Evolutionary conservation across 2,329 filamentous ascomycete genomes (phyloP).

Genomic region (Myriosclerotinia scirpicola): DNA sequence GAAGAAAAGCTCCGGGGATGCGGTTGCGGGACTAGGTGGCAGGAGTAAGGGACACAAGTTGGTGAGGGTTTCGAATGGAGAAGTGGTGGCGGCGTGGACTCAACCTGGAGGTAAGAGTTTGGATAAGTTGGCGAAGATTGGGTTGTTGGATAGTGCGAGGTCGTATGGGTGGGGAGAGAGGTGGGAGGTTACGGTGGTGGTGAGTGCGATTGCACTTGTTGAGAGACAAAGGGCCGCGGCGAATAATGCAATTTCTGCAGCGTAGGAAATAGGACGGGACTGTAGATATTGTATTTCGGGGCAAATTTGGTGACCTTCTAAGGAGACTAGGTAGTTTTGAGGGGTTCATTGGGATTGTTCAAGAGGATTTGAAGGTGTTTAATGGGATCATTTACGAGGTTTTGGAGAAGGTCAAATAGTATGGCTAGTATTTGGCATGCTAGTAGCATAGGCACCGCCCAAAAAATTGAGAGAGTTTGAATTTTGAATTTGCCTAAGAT

Average conservation of each 20-base stretch:
- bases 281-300: background rate
- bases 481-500: background rate
- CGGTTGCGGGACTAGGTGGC: slow-evolving; percentile 3
- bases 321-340: background rate
- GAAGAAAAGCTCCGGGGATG: slow-evolving; percentile 7
- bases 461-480: background rate
- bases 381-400: background rate
- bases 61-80: slow-evolving; percentile 3
- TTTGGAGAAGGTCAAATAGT: background rate
- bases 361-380: background rate
- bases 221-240: slow-evolving; percentile 1
- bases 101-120: background rate
- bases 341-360: background rate
- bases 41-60: background rate
- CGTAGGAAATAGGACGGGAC: background rate
- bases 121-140: slow-evolving; percentile 17
- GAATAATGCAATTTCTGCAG: background rate
- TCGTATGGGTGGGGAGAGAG: slow-evolving; percentile 15
- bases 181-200: slow-evolving; percentile 19
- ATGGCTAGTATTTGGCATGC: background rate
- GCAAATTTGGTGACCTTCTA: background rate
- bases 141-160: slow-evolving; percentile 15
- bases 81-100: slow-evolving; percentile 15
- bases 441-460: background rate
- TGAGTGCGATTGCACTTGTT: slow-evolving; percentile 14